phyloP scores from a whole-genome alignment of 2,329 filamentous ascomycete genomes.

The Neophaeococcomyces aloes region DNA sequence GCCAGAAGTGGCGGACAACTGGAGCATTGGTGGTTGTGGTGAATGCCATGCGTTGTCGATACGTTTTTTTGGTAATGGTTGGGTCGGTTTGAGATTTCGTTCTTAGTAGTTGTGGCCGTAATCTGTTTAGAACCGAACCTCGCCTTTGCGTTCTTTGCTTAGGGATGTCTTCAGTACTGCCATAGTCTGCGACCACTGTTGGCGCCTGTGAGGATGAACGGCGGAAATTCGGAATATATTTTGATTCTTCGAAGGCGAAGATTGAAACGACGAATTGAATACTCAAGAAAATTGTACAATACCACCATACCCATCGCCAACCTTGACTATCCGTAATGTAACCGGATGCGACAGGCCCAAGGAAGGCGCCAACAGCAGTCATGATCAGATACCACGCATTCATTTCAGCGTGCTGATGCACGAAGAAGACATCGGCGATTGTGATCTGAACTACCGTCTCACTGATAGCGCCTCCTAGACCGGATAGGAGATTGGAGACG shows the following conservation, averaged over 20 bases:
- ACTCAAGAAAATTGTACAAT: slow-evolving; percentile 33
- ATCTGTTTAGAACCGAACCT: no score
- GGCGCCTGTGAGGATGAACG: no score
- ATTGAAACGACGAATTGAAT: slow-evolving; percentile 30
- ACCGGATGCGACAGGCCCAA: slow-evolving; percentile 33
- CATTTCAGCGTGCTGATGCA: slow-evolving; percentile 38
- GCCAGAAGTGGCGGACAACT: slow-evolving; percentile 17
- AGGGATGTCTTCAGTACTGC: no score
- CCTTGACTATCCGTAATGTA: slow-evolving; percentile 32
- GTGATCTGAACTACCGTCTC: slow-evolving; percentile 40
- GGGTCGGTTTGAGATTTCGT: slow-evolving; percentile 21
- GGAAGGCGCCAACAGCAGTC: slow-evolving; percentile 24
- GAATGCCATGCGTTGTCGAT: slow-evolving; percentile 33
- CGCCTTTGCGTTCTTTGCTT: no score
- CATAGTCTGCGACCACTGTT: no score
- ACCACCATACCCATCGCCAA: slow-evolving; percentile 45
- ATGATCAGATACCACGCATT: slow-evolving; percentile 39
- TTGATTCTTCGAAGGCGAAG: slow-evolving; percentile 38
- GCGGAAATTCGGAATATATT: no score
- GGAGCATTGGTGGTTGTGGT: slow-evolving; percentile 21
- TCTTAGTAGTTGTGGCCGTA: neutral
- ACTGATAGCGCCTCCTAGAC: slow-evolving; percentile 34
- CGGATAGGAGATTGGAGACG: slow-evolving; percentile 34
- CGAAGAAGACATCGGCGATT: slow-evolving; percentile 40
- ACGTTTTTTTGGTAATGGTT: slow-evolving; percentile 32